Base-by-base conservation (phyloP, 1,284 basidiomycete species). In the Microbotryum violaceum region DNA sequence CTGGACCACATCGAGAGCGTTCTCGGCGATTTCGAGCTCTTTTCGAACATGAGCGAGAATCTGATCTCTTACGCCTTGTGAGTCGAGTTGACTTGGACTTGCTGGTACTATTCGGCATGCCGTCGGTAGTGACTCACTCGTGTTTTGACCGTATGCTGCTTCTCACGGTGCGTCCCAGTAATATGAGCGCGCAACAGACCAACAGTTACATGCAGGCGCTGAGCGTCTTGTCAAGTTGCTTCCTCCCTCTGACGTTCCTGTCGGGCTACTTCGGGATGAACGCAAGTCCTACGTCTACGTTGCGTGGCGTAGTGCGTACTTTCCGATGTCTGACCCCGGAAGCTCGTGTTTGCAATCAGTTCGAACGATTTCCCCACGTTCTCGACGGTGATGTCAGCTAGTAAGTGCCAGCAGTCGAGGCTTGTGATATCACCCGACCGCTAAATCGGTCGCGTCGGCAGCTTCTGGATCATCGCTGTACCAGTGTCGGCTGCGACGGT, bases 131-230 rank as follows among this genome's bases (percentile, higher is more conserved):
- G 37, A 18, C 16, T 18, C 37, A 42, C 37, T 42, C 37, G 16
- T 42, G 2, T 42, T 2, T 31, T 6, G 37, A 42, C 37, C 4
- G 37, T 42, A 6, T 42, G 37, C 12, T 16, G 37, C 37, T 12
- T 42, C 37, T 16, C 16, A 1, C 16, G 14, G 37, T 14, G 37
- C 16, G 12, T 42, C 12, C 37, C 37, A 42, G 37, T 42, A 42
- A 42, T 16, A 42, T 42, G 37, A 42, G 37, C 37, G 37, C 37
- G 14, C 37, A 42, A 6, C 37, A 42, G 71, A 85, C 83, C 82
- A 86, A 86, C 73, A 78, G 82, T 70, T 81, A 82, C 47, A 85
- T 86, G 84, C 79, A 80, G 27, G 79, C 81, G n/a, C 74, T 85
- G 49, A 84, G 83, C 8, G 68, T 85, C 18, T 81, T 81, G 1